Base-by-base conservation (phyloP, 306 rosid species). In the Acmispon strigosus region DNA sequence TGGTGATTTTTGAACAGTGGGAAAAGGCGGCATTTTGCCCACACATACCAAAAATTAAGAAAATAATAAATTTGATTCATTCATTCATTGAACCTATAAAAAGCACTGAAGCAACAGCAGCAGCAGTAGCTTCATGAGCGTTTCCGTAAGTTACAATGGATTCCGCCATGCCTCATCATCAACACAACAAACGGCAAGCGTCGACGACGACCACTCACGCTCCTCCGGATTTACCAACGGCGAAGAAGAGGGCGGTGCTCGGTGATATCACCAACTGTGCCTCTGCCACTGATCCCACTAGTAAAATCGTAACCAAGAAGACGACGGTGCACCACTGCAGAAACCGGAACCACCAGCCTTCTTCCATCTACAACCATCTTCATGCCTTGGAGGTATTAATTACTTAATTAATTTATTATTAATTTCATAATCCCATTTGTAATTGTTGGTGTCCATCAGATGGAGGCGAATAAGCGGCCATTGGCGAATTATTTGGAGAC, bases 381-480 rank as follows among this genome's bases (percentile, higher is more conserved):
- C 66, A 8, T 18, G 50, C 24, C 17, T 17, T 61, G 9, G 66
- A 61, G 52, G 52, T 47, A 4, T 27, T 27, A 27, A 27, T 2
- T 27, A 2, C 34, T 22, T 22, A 22, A 27, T 27, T 27, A 4
- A 27, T 27, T 27, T 0, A 1, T 22, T 22, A 1, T 22, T 22
- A 1, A 1, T 1, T 22, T 3, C 3, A 22, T 3, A 22, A 22
- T 22, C 24, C n/a, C n/a, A n/a, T n/a, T n/a, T n/a, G n/a, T 32
- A 6, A 2, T 48, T 69, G 24, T 1, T 45, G 17, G 17, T 53
- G 66, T 80, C 1, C 24, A 2, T 74, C 76, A 80, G 85, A 68
- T 72, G 69, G 76, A 78, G 37, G 71, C 6, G 36, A 74, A 69
- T 49, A 74, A 54, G 49, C 74, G 86, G 54, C 80, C 80, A 10